phyloP scores from a whole-genome alignment of 225 moss, liverwort and hornwort species.

The Pseudisothecium myosuroides region DNA sequence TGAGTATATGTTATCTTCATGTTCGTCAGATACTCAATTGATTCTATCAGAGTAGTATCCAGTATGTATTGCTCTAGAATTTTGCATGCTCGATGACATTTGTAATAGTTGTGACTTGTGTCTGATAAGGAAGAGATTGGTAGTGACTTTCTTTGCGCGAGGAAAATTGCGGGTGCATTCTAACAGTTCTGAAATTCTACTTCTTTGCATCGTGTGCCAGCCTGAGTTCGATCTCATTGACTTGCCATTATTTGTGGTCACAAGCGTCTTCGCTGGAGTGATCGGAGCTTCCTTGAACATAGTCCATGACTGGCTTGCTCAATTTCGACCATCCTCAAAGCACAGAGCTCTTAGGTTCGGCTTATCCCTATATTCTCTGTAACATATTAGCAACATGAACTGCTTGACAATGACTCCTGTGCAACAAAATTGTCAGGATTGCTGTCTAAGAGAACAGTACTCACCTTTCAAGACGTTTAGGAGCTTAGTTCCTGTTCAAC shows the following conservation, averaged over 20 bases:
- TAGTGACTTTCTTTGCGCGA: not conserved
- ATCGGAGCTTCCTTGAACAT: constrained; percentile 63
- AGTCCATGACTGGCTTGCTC: constrained; percentile 60
- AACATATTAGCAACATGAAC: not conserved
- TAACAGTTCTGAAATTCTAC: not conserved
- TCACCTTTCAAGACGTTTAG: not conserved
- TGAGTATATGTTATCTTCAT: not conserved
- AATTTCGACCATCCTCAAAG: constrained; percentile 46
- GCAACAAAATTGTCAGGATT: not conserved
- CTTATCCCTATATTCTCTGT: not conserved
- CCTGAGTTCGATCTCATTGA: constrained; percentile 59
- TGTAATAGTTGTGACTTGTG: not conserved
- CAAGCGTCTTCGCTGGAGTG: constrained; percentile 58
- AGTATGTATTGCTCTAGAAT: not conserved
- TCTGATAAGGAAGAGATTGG: not conserved
- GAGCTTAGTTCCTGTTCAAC: not conserved
- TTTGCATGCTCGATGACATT: not conserved
- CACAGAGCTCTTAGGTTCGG: constrained; percentile 36
- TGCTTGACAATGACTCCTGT: not conserved
- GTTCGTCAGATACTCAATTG: not conserved
- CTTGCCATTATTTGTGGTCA: constrained; percentile 72
- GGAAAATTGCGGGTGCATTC: not conserved
- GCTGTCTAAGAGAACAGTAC: not conserved
- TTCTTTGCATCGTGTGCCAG: constrained; percentile 26
- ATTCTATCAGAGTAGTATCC: not conserved